Percentiles rank a stretch among this genome's conserved stretches.
These are phyloP conservation scores for Microsporum audouinii DNA, from an alignment of 2,329 filamentous ascomycete species.

Conservation along the genomic window DNA sequence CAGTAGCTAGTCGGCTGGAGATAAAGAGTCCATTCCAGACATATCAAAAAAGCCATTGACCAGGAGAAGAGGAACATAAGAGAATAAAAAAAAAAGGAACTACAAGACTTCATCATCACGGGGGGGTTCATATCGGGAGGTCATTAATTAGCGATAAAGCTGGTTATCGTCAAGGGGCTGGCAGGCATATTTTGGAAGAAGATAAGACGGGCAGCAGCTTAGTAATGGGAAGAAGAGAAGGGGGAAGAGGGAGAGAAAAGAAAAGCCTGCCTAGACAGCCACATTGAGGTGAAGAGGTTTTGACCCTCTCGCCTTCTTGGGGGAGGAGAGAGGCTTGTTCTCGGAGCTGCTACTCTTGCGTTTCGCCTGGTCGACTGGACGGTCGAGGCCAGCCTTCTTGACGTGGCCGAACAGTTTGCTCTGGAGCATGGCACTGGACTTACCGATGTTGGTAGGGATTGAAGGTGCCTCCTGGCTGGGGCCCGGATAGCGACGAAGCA, in stretches of 20 bases:
- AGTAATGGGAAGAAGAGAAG: background rate
- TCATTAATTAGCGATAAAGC: background rate
- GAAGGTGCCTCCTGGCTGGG: conserved; percentile 25
- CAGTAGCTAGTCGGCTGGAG: background rate
- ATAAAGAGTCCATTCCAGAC: background rate
- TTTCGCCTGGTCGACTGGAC: conserved; percentile 23
- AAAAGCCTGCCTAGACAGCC: background rate
- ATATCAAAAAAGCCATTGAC: background rate
- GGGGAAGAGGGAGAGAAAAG: background rate
- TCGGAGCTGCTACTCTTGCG: conserved; percentile 31
- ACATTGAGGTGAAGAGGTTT: conserved; percentile 47
- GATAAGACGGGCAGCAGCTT: background rate
- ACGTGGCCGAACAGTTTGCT: conserved; percentile 53
- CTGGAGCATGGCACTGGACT: conserved; percentile 43
- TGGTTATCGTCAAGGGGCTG: background rate
- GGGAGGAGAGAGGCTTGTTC: conserved; percentile 19
- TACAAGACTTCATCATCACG: background rate
- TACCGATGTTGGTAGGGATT: conserved; percentile 29
- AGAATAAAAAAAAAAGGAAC: background rate
- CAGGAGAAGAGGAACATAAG: background rate
- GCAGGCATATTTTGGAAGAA: background rate
- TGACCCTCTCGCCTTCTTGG: conserved; percentile 42
- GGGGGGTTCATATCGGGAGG: background rate
- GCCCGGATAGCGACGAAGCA: conserved; percentile 52
- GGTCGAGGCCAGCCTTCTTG: conserved; percentile 42